A percentile compares a stretch with the other conserved stretches of the same genome.
Conservation (phyloP, 2,329 filamentous ascomycete genomes). For the Colletotrichum melonis region DNA sequence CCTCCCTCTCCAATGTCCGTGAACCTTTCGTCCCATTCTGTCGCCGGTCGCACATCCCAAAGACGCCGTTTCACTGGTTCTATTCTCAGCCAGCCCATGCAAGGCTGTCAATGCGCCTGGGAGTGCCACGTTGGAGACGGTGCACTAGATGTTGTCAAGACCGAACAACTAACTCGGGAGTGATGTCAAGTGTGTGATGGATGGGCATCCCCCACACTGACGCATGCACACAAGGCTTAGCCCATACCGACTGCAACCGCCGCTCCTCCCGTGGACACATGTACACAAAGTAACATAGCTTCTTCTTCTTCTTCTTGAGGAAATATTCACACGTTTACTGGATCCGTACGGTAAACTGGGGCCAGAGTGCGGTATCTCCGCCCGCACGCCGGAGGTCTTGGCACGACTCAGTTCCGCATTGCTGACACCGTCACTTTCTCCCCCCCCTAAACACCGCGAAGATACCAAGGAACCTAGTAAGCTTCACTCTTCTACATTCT, state of each 20-base stretch:
- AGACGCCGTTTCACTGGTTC: slow-evolving; percentile 24
- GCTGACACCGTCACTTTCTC: slow-evolving; percentile 9
- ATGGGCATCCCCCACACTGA: slow-evolving; percentile 10
- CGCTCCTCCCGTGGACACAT: not conserved
- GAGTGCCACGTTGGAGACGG: not conserved
- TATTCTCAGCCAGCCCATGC: slow-evolving; percentile 7
- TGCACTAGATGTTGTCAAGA: too few relatives aligned
- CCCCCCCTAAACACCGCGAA: not conserved
- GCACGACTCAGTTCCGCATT: slow-evolving; percentile 24
- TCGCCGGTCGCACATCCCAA: not conserved
- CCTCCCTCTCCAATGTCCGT: not conserved
- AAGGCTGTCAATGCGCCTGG: slow-evolving; percentile 15
- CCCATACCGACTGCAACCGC: not conserved
- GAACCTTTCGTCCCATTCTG: slow-evolving; percentile 4
- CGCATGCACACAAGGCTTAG: slow-evolving; percentile 5
- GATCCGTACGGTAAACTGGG: not conserved
- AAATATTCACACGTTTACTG: not conserved
- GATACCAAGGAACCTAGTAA: slow-evolving; percentile 32
- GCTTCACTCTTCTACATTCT: slow-evolving; percentile 29
- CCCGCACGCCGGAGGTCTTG: slow-evolving; percentile 28
- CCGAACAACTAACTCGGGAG: not conserved
- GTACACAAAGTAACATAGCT: not conserved
- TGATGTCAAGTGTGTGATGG: not conserved
- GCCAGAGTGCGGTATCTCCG: slow-evolving; percentile 14
- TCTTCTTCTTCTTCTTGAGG: not conserved